A percentile compares a stretch with the other conserved stretches of the same genome.
These are phyloP conservation scores for Hymenoscyphus linearis DNA, from an alignment of 2,329 filamentous ascomycete genomes.

Conservation along the genomic window DNA sequence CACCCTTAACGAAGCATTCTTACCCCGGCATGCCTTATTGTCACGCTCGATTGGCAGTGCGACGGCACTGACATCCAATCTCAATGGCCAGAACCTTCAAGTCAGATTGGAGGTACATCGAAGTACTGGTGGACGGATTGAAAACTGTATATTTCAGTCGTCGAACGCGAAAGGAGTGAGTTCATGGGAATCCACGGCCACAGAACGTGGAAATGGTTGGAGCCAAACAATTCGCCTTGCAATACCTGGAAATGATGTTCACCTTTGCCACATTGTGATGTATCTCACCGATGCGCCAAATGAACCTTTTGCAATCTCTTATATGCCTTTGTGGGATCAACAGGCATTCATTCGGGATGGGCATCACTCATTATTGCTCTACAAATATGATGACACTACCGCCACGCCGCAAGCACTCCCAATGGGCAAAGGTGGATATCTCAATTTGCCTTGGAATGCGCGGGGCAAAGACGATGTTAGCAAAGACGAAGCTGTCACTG, in stretches of 20 bases:
- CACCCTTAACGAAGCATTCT: constrained; percentile 71
- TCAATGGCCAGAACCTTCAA: constrained; percentile 71
- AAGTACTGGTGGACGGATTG: constrained; percentile 71
- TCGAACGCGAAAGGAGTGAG: constrained; percentile 76
- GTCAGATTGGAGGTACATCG: constrained; percentile 84
- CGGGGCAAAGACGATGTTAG: constrained; percentile 60
- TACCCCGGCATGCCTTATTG: constrained; percentile 70
- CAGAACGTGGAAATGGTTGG: constrained; percentile 78
- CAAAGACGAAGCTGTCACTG: constrained; percentile 68
- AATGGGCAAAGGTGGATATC: constrained; percentile 76
- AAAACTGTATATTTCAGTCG: constrained; percentile 80
- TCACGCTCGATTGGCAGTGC: constrained; percentile 68
- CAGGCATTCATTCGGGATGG: constrained; percentile 88
- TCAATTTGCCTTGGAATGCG: constrained; percentile 75
- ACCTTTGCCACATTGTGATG: constrained; percentile 80
- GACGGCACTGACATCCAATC: constrained; percentile 57
- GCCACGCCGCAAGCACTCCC: constrained; percentile 57
- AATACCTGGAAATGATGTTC: constrained; percentile 73
- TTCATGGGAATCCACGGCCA: constrained; percentile 81
- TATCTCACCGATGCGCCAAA: constrained; percentile 81
- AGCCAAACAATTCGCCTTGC: constrained; percentile 80
- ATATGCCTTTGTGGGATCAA: constrained; percentile 90
- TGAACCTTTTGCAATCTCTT: constrained; percentile 83
- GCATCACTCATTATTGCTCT: constrained; percentile 72
- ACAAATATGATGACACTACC: constrained; percentile 88